A percentile compares a stretch with the other conserved stretches of the same genome.
phyloP scores from a whole-genome alignment of 2,329 filamentous ascomycete species.

The Penicillium oxalicum region DNA sequence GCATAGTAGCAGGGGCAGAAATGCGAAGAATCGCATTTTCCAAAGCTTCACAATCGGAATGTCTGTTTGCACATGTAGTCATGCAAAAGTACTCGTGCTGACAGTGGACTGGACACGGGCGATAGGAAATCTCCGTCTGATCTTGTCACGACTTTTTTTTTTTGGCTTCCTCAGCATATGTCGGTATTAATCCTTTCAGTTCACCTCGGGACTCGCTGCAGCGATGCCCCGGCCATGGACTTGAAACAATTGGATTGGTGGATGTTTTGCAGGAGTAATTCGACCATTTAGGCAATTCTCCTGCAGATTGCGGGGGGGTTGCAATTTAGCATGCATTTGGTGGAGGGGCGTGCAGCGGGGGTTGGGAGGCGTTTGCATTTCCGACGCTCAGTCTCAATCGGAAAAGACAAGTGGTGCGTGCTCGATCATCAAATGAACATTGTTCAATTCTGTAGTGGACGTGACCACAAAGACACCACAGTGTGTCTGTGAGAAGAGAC shows the following conservation, averaged over 20 bases:
- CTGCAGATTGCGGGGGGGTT: slow-evolving; percentile 9
- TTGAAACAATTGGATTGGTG: slow-evolving; percentile 20
- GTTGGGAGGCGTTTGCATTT: background rate
- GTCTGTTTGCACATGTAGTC: background rate
- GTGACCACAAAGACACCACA: no score
- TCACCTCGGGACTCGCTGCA: slow-evolving; percentile 20
- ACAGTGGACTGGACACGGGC: no score
- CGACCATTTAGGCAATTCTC: slow-evolving; percentile 17
- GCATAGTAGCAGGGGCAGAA: slow-evolving; percentile 14
- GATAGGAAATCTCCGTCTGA: no score
- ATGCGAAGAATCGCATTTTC: slow-evolving; percentile 16
- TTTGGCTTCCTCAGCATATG: background rate
- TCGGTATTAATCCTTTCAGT: slow-evolving; percentile 1
- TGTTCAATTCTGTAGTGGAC: no score
- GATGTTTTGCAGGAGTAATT: slow-evolving; percentile 16
- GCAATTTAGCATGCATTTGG: background rate
- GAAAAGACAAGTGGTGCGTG: no score
- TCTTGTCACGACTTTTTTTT: no score
- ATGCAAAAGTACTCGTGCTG: no score
- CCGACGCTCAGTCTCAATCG: no score
- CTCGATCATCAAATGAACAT: no score
- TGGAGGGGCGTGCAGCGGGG: background rate
- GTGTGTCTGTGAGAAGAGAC: no score
- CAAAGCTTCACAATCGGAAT: background rate
- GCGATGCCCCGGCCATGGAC: slow-evolving; percentile 12